phyloP scores from a whole-genome alignment of 495 filamentous ascomycete genomes.

The Rhizodiscina lignyota region DNA sequence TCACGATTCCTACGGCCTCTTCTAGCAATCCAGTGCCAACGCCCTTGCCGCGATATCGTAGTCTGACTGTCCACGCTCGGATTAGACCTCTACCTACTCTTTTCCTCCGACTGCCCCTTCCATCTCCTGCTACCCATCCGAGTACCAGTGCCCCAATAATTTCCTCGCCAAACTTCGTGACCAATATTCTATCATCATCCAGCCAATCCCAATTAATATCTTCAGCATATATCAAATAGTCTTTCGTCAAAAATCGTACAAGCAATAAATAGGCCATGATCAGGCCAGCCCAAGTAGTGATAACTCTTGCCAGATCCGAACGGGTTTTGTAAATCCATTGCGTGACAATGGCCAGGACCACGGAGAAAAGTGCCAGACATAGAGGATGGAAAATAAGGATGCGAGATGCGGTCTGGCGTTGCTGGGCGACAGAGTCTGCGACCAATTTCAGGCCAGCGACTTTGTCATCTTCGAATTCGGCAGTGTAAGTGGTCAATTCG shows the following conservation, averaged over 20 bases:
- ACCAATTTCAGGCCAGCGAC: slow-evolving; percentile 61
- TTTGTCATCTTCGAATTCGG: slow-evolving; percentile 29
- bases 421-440: slow-evolving; percentile 45
- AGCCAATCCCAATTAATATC: slow-evolving; percentile 32
- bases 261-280: slow-evolving; percentile 28
- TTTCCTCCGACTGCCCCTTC: slow-evolving; percentile 26
- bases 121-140: slow-evolving; percentile 21
- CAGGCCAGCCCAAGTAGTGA: slow-evolving; percentile 26
- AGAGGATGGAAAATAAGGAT: slow-evolving; percentile 36
- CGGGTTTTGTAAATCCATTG: slow-evolving; percentile 17
- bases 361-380: slow-evolving; percentile 21
- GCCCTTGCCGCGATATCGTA: slow-evolving; percentile 47
- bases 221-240: slow-evolving; percentile 38
- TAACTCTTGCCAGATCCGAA: slow-evolving; percentile 19
- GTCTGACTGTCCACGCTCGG: slow-evolving; percentile 57
- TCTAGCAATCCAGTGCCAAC: slow-evolving; percentile 52
- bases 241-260: slow-evolving; percentile 22
- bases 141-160: slow-evolving; percentile 40
- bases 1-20: slow-evolving; percentile 41
- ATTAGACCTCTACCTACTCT: slow-evolving; percentile 29
- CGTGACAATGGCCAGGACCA: slow-evolving; percentile 20
- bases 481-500: slow-evolving; percentile 13
- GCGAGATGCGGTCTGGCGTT: slow-evolving; percentile 36
- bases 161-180: slow-evolving; percentile 36
- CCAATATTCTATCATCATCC: slow-evolving; percentile 28